A percentile compares a stretch with the other conserved stretches of the same genome.
These are phyloP conservation scores for Tulasnella sp. DNA, from an alignment of 768 basidiomycete species.

Conservation along the genomic window DNA sequence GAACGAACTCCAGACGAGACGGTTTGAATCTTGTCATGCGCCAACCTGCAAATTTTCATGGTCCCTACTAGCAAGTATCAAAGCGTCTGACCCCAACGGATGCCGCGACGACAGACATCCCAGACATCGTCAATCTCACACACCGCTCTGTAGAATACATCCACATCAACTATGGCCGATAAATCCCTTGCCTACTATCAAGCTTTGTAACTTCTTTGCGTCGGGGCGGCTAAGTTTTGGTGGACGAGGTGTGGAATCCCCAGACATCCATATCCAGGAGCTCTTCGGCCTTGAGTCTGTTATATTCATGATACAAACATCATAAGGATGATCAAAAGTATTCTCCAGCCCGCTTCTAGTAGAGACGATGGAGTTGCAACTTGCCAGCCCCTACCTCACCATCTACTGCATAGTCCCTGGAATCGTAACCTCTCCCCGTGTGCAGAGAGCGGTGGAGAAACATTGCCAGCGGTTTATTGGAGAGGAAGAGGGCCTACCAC, in stretches of 20 bases:
- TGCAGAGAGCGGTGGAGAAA: background rate
- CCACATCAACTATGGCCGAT: background rate
- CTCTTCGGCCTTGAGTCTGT: background rate
- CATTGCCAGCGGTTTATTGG: background rate
- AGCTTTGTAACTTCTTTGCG: background rate
- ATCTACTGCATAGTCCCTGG: background rate
- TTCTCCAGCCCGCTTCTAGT: background rate
- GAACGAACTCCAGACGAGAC: no score
- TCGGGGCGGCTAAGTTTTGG: background rate
- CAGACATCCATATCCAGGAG: background rate
- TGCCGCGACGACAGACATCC: background rate
- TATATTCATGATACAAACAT: background rate
- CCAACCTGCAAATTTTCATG: no score
- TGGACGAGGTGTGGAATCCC: background rate
- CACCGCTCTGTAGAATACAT: background rate
- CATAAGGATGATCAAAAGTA: background rate
- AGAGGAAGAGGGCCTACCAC: background rate
- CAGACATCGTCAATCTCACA: background rate
- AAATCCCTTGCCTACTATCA: background rate
- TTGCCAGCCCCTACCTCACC: background rate
- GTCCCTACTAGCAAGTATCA: no score
- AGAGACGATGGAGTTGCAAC: background rate
- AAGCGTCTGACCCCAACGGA: no score
- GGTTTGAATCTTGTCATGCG: no score
- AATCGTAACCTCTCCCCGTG: background rate